Evolutionary conservation across 352 stramenopile species (phyloP), one percentile per base, ranked within the genome.

Genomic region (Pythium scleroteichum): DNA sequence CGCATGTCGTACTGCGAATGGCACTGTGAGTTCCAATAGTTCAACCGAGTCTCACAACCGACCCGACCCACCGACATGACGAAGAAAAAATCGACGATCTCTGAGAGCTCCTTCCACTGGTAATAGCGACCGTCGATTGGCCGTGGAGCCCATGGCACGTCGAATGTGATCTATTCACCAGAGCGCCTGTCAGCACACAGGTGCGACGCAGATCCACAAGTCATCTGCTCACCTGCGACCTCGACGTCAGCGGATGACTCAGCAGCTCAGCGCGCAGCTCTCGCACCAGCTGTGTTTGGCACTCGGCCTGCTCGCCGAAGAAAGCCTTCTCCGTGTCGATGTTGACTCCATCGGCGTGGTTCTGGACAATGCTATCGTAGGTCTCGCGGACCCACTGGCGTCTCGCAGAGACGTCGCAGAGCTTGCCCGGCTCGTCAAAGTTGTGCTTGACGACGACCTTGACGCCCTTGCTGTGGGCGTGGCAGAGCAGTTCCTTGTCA

Each of bases 1-100:
- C 84, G 85, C 76, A 95, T 97, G 62, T 97, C 92, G 65, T 98
- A 98, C 72, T 88, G 16, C 1, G 7, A n/a, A 40, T 13, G 6
- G 23, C 6, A 47, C 4, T 45, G 35, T 10, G 13, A 16, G 26
- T 14, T 47, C 6, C 38, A n/a, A 49, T 40, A 4, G 23, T 10
- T 23, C 3, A 19, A 24, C 54, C 9, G 13, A 57, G 20, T 48
- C 5, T 35, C n/a, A n/a, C n/a, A n/a, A 19, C 20, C 17, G 50
- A 6, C 3, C 16, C 38, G 4, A 66, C 75, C 7, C 66, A 85
- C 75, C 64, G 82, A 89, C 92, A 98, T 98, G 51, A 98, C 85
- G 53, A 96, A 97, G 29, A 97, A 68, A 50, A 95, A 88, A 68
- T 98, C 90, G 10, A 75, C 62, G 3, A 69, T 74, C 14, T 78